Evolutionary conservation across 441 rosid genomes (phyloP).

Genomic region (Erodium moschatum): DNA sequence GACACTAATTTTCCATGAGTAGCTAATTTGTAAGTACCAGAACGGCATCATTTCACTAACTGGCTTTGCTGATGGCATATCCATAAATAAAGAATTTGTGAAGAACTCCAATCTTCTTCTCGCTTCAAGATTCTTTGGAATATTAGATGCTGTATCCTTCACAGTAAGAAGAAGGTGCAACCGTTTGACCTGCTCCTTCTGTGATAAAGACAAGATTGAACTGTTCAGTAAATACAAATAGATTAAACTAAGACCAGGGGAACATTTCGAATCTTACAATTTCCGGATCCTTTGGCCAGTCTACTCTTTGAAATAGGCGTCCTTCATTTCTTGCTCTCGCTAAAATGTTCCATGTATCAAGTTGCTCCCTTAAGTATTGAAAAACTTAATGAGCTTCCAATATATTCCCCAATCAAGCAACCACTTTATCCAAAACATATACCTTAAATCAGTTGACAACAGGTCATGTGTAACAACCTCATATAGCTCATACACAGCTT

Average conservation of each 20-base stretch:
- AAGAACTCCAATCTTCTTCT: conserved; percentile 94
- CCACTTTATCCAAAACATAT: conserved; percentile 18
- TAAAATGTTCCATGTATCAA: conserved; percentile 93
- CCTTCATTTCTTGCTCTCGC: conserved; percentile 80
- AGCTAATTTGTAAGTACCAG: conserved; percentile 36
- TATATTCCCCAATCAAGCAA: conserved; percentile 8
- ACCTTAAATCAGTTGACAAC: conserved; percentile 80
- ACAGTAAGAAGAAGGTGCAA: conserved; percentile 95
- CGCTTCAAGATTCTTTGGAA: conserved; percentile 97
- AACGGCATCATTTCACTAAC: conserved; percentile 88
- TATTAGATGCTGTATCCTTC: conserved; percentile 85
- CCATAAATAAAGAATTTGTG: conserved; percentile 87
- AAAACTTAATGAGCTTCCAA: conserved; percentile 11
- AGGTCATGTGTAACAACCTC: conserved; percentile 88
- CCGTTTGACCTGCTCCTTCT: conserved; percentile 93
- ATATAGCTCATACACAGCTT: conserved; percentile 68
- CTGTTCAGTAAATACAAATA: conserved; percentile 21
- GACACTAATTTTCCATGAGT: conserved; percentile 12
- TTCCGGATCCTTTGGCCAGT: conserved; percentile 93
- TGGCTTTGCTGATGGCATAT: conserved; percentile 85
- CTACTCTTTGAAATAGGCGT: conserved; percentile 75
- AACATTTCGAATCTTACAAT: conserved; percentile 43
- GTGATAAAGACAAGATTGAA: conserved; percentile 26
- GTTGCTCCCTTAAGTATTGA: conserved; percentile 65
- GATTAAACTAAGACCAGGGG: conserved; percentile 16